Base-by-base conservation (phyloP, 345 rosid species). In the Cochlearia excelsa region DNA sequence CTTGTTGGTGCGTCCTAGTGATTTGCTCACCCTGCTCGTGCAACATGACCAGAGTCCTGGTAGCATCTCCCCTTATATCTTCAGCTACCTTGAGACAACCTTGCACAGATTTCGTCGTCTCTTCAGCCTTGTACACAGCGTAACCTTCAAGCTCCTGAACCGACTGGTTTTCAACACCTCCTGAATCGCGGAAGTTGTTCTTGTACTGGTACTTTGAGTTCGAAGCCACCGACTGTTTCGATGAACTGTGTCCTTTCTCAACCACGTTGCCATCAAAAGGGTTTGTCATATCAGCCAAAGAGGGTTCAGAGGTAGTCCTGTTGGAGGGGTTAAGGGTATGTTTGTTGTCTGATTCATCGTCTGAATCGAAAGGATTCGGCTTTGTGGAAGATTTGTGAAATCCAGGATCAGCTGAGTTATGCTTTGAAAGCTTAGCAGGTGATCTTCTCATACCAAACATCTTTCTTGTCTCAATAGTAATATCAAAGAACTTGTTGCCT, bases 11-110 rank as follows among this genome's bases (percentile, higher is more conserved):
- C 30, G 88, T 75, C 80, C 80, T 79, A 37, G 81, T 84, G 74
- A 87, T 90, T 63, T 87, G 96, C 71, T 90, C 95, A 9, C 96
- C 95, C 77, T 94, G 99, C 7, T 87, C 80, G 61, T 94, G 96
- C 72, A 94, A 73, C 65, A 78, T 81, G 44, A 82, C 69, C 81
- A 94, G 67, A 56, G 99, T 94, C 40, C 76, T 78, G 0, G 92
- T 80, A 42, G 90, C 99, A 28, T 81, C 87, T 44, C 80, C 84
- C 73, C 97, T 87, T 26, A 94, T 94, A 34, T 82, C 97, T 68
- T 85, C 90, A 0, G 97, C 99, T 43, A 94, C 87, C 78, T 87
- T 94, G 41, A 94, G 55, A 79, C 95, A 87, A 64, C 80, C 76
- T 7, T 90, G 77, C 3, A 94, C 97, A 8, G 83, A 33, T 57